Conservation (phyloP, 2,329 filamentous ascomycete species). For the Alternaria consortialis region DNA sequence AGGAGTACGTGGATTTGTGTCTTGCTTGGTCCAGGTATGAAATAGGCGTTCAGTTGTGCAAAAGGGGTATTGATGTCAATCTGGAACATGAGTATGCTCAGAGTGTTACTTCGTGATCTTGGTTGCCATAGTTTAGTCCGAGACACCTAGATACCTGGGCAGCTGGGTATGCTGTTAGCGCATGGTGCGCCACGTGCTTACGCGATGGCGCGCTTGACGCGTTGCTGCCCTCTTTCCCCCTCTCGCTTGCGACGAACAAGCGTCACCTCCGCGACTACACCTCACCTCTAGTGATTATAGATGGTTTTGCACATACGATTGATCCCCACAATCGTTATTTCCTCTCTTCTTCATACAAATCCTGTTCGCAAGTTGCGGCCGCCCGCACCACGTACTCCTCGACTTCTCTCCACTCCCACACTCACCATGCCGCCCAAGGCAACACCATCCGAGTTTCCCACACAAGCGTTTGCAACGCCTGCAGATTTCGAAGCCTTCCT, state of each 20-base stretch:
- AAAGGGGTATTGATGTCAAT: neutral
- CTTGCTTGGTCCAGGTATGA: neutral
- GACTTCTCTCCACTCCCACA: neutral
- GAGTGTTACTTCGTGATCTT: neutral
- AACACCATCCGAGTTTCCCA: constrained; percentile 11
- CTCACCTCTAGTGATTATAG: neutral
- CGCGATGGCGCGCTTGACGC: neutral
- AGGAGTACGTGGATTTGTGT: neutral
- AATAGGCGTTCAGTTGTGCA: neutral
- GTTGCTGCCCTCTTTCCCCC: neutral
- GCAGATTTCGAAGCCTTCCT: constrained; percentile 39
- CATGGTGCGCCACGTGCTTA: neutral
- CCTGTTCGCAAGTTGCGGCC: neutral
- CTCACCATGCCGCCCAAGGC: constrained; percentile 14
- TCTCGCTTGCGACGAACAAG: neutral
- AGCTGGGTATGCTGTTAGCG: neutral
- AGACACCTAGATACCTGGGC: too few species aligned
- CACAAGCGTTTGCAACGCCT: constrained; percentile 15
- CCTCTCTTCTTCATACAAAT: neutral
- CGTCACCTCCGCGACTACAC: neutral
- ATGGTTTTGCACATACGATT: neutral
- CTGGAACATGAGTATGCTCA: neutral
- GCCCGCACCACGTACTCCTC: neutral
- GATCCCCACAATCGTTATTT: neutral
- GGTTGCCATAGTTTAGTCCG: neutral